phyloP scores from a whole-genome alignment of 257 asterid genomes.

The Parsonsia alboflavescens region DNA sequence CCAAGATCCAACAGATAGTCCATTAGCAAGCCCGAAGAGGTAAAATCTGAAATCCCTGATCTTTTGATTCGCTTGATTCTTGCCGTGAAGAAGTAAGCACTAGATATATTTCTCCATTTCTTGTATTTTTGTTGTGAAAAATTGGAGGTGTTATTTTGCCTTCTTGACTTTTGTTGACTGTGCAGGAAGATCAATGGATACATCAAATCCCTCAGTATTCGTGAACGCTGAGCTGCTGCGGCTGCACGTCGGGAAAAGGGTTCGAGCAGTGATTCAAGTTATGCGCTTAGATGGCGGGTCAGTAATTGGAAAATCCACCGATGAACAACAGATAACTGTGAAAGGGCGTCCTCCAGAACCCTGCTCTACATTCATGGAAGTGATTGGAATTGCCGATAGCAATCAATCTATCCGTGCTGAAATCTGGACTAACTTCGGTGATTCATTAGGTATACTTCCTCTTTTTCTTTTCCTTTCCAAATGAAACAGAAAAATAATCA shows the following conservation, averaged over 20 bases:
- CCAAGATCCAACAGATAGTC: background rate
- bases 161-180: background rate
- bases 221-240: slow-evolving; percentile 74
- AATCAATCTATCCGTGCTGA: slow-evolving; percentile 68
- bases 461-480: background rate
- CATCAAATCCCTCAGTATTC: slow-evolving; percentile 76
- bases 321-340: slow-evolving; percentile 65
- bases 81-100: background rate
- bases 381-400: slow-evolving; percentile 77
- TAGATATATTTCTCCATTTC: background rate
- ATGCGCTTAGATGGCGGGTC: slow-evolving; percentile 63
- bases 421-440: slow-evolving; percentile 82
- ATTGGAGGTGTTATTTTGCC: background rate
- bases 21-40: background rate
- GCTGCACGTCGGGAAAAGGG: slow-evolving; percentile 61
- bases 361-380: slow-evolving; percentile 74
- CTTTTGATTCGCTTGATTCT: background rate
- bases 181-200: slow-evolving; percentile 50
- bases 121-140: background rate
- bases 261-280: slow-evolving; percentile 79
- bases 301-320: slow-evolving; percentile 78
- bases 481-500: background rate
- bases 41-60: background rate
- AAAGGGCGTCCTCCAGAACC: slow-evolving; percentile 64
- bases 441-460: slow-evolving; percentile 46